Evolutionary conservation across 371 early-diverging fungal species (phyloP).

Genomic region (Encephalitozoon intestinalis): DNA sequence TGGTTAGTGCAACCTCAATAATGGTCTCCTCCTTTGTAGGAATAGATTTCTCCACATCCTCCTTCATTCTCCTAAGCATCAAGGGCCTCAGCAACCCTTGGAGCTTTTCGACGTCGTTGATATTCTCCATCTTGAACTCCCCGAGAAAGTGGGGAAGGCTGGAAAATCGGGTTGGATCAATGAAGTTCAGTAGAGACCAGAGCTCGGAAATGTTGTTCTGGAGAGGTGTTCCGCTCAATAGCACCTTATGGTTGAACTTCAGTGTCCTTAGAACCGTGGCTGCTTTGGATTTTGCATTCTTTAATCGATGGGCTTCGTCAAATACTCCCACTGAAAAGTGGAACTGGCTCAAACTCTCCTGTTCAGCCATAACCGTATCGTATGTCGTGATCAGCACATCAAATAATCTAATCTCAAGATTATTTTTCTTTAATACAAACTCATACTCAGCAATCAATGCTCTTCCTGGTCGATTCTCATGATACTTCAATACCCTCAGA

Average conservation of each 20-base stretch:
- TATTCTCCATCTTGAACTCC: conserved; percentile 79
- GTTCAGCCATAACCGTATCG: conserved; percentile 83
- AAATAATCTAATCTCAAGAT: conserved; percentile 69
- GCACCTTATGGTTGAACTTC: conserved; percentile 74
- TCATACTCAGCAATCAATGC: conserved; percentile 70
- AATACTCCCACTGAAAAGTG: conserved; percentile 84
- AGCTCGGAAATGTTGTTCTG: conserved; percentile 96
- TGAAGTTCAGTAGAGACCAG: conserved; percentile 92
- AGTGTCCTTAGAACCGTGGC: conserved; percentile 78
- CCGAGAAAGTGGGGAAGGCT: conserved; percentile 83
- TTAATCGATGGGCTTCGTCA: conserved; percentile 98
- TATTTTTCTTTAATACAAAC: conserved; percentile 65
- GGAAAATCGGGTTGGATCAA: conserved; percentile 84
- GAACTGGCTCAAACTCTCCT: conserved; percentile 71
- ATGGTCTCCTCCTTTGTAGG: conserved; percentile 89
- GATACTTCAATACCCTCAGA: conserved; percentile 76
- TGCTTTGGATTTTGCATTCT: conserved; percentile 87
- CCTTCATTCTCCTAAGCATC: conserved; percentile 88
- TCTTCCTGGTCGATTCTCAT: conserved; percentile 71
- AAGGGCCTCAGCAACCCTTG: conserved; percentile 85
- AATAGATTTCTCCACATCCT: conserved; percentile 90
- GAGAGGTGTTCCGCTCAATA: conserved; percentile 94
- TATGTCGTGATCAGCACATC: conserved; percentile 92
- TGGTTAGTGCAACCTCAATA: conserved; percentile 81
- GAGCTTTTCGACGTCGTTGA: conserved; percentile 89